Base-by-base conservation (phyloP, 2,329 filamentous ascomycete species). In the Claviceps sorghi region DNA sequence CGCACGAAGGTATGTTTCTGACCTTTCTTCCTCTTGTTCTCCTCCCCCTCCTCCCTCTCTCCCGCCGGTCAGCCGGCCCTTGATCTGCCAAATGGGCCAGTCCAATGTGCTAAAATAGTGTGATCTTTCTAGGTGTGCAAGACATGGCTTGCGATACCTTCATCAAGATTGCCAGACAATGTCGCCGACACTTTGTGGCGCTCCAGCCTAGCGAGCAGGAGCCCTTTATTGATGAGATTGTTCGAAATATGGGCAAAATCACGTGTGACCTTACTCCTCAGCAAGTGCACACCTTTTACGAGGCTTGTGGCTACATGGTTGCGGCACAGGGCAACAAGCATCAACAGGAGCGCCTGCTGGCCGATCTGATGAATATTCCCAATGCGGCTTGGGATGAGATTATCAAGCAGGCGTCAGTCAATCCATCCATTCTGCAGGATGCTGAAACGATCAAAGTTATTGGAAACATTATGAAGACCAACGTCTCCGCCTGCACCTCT, bases 71-170 rank as follows among this genome's bases (percentile, higher is more conserved):
- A 21, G 7, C 13, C 19, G 8, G 21, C 21, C 22, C 41, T 26
- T 26, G 19, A 43, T 17, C 17, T 45, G 43, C 26, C 5, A 19
- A 29, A 22, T n/a, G 26, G n/a, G 1, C 38, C 8, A 43, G 19
- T 45, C 2, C 15, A 13, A 26, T 7, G 45, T 50, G 26, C 47
- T 49, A 53, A 47, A 29, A 11, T 7, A 41, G 9, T 40, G 11
- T 40, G 15, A 47, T 36, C 6, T 3, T 42, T 43, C 55, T 58
- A 86, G 83, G 88, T 74, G 93, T 98, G 29, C 94, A 98, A 71
- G 93, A 98, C 70, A 98, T 98, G 94, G 93, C 93, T 62, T 98
- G 93, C 67, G 94, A 98, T 69, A 98, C 93, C 0, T 98, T 98
- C 64, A 98, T 98, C 72, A 98, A 98, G 76, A 98, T 98, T 65